phyloP scores from a whole-genome alignment of 768 basidiomycete species.

The Leccinum disarticulatum region DNA sequence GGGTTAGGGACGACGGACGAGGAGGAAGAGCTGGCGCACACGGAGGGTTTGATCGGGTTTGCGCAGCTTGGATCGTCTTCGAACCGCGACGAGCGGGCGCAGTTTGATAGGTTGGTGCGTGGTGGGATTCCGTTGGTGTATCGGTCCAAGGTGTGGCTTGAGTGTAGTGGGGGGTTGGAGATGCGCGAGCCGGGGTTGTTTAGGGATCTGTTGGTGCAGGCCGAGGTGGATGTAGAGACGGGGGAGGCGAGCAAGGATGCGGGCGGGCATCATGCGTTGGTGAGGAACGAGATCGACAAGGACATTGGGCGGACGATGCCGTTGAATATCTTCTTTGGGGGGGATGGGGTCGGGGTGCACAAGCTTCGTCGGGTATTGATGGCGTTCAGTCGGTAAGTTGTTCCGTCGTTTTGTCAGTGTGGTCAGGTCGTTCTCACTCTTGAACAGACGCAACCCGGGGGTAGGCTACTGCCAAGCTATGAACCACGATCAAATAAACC shows the following conservation, averaged over 20 bases:
- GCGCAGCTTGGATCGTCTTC: slow-evolving; percentile 81
- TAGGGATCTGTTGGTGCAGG: slow-evolving; percentile 70
- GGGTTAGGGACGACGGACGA: slow-evolving; percentile 63
- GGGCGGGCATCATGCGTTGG: slow-evolving; percentile 40
- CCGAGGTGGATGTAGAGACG: slow-evolving; percentile 37
- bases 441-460: slow-evolving; percentile 75
- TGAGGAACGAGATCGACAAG: slow-evolving; percentile 88
- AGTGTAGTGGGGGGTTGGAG: slow-evolving; percentile 92
- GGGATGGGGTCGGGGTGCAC: slow-evolving; percentile 90
- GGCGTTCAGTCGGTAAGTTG: slow-evolving; percentile 84
- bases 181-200: slow-evolving; percentile 91
- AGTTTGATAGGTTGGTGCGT: slow-evolving; percentile 78
- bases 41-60: slow-evolving; percentile 86
- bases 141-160: slow-evolving; percentile 87
- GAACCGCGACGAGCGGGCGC: slow-evolving; percentile 67
- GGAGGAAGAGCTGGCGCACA: slow-evolving; percentile 76
- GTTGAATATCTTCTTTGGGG: slow-evolving; percentile 94
- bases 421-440: not conserved
- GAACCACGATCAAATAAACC: slow-evolving; percentile 46
- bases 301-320: slow-evolving; percentile 93
- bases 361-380: slow-evolving; percentile 88
- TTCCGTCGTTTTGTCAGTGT: not conserved
- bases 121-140: slow-evolving; percentile 86
- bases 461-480: slow-evolving; percentile 96
- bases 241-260: slow-evolving; percentile 9